phyloP scores from a whole-genome alignment of 305 asterid genomes.

The Fraxinus latifolia region DNA sequence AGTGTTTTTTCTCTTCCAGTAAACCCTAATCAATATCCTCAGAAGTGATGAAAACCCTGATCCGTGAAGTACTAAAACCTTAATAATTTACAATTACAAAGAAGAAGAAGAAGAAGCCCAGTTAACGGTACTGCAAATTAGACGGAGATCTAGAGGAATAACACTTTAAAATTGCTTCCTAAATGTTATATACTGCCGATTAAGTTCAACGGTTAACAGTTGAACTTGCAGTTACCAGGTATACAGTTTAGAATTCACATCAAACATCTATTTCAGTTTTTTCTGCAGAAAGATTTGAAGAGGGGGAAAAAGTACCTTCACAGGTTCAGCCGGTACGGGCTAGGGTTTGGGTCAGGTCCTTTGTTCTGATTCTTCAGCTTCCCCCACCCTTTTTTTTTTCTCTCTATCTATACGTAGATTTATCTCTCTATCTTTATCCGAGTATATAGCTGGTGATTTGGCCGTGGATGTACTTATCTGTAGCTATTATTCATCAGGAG shows the following conservation, averaged over 20 bases:
- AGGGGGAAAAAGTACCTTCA: constrained; percentile 16
- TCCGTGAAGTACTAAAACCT: not conserved
- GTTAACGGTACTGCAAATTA: not conserved
- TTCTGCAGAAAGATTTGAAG: constrained; percentile 21
- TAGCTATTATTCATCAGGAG: not conserved
- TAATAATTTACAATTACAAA: not conserved
- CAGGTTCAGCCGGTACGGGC: constrained; percentile 25
- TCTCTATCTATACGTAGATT: not conserved
- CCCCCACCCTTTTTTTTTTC: not conserved
- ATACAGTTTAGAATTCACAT: not conserved
- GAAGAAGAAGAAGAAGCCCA: not conserved
- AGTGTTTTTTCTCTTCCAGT: not conserved
- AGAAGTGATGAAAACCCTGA: not conserved
- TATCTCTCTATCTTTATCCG: not conserved
- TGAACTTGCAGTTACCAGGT: not conserved
- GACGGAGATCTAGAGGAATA: constrained; percentile 22
- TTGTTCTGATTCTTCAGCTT: constrained; percentile 17
- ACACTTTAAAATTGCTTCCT: not conserved
- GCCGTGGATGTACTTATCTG: not conserved
- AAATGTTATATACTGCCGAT: not conserved
- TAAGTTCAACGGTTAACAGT: not conserved
- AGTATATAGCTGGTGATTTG: not conserved
- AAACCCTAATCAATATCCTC: not conserved
- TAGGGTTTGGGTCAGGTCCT: constrained; percentile 27
- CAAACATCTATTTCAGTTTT: not conserved